Percentiles rank a stretch among this genome's conserved stretches.
Conservation (phyloP, 345 rosid species). For the Sisymbrium altissimum region DNA sequence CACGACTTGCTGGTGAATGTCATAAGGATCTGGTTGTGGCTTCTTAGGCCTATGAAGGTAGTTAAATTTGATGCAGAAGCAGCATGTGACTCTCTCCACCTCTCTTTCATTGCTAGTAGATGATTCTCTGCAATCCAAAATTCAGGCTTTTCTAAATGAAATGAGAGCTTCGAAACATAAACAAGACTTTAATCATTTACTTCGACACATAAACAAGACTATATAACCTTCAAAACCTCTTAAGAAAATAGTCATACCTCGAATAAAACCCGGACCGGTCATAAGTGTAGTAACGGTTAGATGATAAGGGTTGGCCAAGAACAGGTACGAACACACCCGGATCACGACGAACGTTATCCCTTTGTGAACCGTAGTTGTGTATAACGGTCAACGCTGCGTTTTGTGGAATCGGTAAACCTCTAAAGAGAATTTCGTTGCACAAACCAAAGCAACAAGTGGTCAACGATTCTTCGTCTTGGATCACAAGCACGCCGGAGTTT, state of each 20-base stretch:
- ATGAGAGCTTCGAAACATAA: neutral
- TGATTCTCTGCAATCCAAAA: slow-evolving; percentile 35
- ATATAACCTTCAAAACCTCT: neutral
- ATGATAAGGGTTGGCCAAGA: slow-evolving; percentile 42
- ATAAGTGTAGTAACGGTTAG: slow-evolving; percentile 39
- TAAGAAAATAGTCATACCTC: neutral
- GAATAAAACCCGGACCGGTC: slow-evolving; percentile 12
- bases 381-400: slow-evolving; percentile 36
- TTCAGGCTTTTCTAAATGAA: neutral
- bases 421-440: slow-evolving; percentile 15
- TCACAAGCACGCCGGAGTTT: slow-evolving; percentile 47
- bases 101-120: slow-evolving; percentile 27
- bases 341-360: slow-evolving; percentile 1
- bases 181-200: no score
- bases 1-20: slow-evolving; percentile 36
- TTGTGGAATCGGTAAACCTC: slow-evolving; percentile 51
- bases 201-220: neutral
- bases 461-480: slow-evolving; percentile 51
- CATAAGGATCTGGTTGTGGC: slow-evolving; percentile 39
- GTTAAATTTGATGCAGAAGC: slow-evolving; percentile 31
- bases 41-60: slow-evolving; percentile 12
- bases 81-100: slow-evolving; percentile 37
- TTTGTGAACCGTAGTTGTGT: neutral
- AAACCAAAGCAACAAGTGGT: slow-evolving; percentile 47
- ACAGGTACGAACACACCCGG: slow-evolving; percentile 40